phyloP scores from a whole-genome alignment of 2,329 filamentous ascomycete species.

The Penicillium sp. region DNA sequence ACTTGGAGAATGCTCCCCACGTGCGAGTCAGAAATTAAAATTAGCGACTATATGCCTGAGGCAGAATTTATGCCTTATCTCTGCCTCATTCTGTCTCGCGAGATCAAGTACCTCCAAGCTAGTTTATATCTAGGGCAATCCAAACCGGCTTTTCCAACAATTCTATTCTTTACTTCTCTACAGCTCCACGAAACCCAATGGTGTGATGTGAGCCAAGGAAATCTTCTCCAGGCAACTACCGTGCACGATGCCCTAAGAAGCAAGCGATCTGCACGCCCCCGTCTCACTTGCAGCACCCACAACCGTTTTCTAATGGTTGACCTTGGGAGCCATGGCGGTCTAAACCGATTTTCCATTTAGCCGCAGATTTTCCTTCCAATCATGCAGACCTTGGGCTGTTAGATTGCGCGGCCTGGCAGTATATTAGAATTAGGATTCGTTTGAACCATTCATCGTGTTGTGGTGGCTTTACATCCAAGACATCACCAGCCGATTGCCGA shows the following conservation, averaged over 20 bases:
- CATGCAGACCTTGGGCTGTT: background rate
- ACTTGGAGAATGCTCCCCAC: background rate
- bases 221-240: constrained; percentile 4
- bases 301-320: background rate
- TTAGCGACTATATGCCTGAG: background rate
- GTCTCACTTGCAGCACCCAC: constrained; percentile 10
- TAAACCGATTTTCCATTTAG: constrained; percentile 1
- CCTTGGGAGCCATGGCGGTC: background rate
- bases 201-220: constrained; percentile 10
- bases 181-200: too few relatives aligned
- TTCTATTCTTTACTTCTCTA: too few relatives aligned
- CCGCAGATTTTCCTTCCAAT: background rate
- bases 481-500: background rate
- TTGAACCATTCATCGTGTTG: background rate
- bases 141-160: background rate
- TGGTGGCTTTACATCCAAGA: background rate
- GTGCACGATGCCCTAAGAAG: background rate
- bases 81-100: background rate
- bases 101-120: background rate
- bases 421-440: background rate
- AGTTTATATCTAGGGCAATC: background rate
- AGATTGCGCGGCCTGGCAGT: background rate
- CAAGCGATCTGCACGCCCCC: constrained; percentile 7
- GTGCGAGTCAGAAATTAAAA: background rate
- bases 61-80: background rate